Evolutionary conservation across 169 alveolate species (phyloP), one percentile per base, ranked within the genome.

Genomic region (Plasmodium coatneyi): DNA sequence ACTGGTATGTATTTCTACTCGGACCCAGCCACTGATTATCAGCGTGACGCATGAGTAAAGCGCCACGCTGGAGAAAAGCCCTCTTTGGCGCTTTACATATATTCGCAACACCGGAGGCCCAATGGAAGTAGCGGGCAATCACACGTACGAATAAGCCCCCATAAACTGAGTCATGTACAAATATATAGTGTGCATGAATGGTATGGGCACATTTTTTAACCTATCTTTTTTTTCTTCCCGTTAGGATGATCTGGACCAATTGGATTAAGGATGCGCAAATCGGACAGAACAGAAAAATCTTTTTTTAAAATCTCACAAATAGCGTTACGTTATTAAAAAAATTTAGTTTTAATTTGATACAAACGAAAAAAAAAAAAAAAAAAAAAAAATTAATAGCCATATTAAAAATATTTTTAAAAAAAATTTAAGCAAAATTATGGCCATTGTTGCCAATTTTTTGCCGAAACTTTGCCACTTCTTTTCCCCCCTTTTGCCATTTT

Each of bases 221-320:
- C 46, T 22, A 5, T 78, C 16, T 78, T 28, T 84, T 46, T 49
- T 71, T 84, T 72, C 78, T 46, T 46, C 80, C 14, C 80, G 43
- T 70, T 70, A 72, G 92, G 92, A 90, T n/a, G 95, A 90, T 19
- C 60, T 90, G 80, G 95, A 90, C 54, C 41, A 90, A 49, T 71
- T 90, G 54, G 95, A 90, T 80, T 60, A 71, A 46, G 3, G 54
- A 46, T 6, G 39, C 5, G 22, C 39, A 74, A 70, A 36, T 71
- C 32, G 16, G 34, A 84, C 76, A 30, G 74, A 12, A 30, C 3
- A 10, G 19, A 36, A 36, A 60, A 22, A 60, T 16, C 2, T 6
- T 60, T 19, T 60, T 60, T 60, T 60, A 22, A 60, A 60, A 60
- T 60, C 9, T 60, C 74, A 60, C 74, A 60, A 60, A 60, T 60